phyloP scores from a whole-genome alignment of 345 rosid genomes.

The Capsella bursapastoris region DNA sequence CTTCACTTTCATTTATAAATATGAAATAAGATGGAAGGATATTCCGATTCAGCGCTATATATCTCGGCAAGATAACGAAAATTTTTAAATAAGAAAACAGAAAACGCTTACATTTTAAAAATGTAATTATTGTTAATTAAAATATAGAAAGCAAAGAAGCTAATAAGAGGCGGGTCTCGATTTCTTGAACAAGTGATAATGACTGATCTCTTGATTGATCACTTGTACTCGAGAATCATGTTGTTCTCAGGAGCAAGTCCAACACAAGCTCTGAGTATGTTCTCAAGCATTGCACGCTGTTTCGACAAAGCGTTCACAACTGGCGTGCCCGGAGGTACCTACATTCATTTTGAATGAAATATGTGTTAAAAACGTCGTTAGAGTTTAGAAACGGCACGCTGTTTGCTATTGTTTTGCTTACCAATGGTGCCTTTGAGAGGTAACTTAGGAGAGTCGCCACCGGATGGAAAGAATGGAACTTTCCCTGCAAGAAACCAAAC shows the following conservation, averaged over 20 bases:
- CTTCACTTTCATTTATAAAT: no score
- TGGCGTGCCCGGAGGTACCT: constrained; percentile 99
- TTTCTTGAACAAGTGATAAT: constrained; percentile 49
- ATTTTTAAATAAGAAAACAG: not conserved
- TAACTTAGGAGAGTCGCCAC: constrained; percentile 95
- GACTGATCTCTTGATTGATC: constrained; percentile 39
- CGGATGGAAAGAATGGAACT: constrained; percentile 98
- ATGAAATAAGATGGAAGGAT: constrained; percentile 3
- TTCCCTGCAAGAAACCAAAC: constrained; percentile 56
- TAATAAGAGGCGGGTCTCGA: constrained; percentile 12
- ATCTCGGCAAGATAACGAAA: not conserved
- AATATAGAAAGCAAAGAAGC: constrained; percentile 19
- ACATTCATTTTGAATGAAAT: constrained; percentile 19
- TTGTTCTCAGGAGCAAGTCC: constrained; percentile 99
- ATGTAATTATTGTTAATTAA: constrained; percentile 25
- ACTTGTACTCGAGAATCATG: constrained; percentile 98
- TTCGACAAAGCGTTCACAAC: constrained; percentile 97
- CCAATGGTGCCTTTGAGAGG: constrained; percentile 96
- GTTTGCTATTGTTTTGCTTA: constrained; percentile 47
- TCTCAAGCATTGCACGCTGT: constrained; percentile 99
- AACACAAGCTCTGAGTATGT: constrained; percentile 90
- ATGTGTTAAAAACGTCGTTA: not conserved
- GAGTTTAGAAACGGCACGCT: constrained; percentile 20
- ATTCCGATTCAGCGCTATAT: not conserved
- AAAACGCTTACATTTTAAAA: not conserved